Percentiles rank a stretch among this genome's conserved stretches.
phyloP scores from a whole-genome alignment of 768 basidiomycete genomes.

The Suillus bovinus region DNA sequence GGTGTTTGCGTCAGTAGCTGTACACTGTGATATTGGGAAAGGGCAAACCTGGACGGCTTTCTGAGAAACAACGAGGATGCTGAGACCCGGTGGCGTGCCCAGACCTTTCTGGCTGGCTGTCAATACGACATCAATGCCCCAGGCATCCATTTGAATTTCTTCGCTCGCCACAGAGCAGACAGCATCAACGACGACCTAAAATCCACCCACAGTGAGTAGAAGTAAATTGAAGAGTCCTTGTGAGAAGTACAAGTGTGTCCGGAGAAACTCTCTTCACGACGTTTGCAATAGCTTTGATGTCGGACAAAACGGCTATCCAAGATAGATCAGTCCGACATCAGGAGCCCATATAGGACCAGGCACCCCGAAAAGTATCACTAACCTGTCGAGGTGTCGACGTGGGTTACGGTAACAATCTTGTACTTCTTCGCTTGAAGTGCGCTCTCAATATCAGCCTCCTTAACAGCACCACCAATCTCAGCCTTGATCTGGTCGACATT shows the following conservation, averaged over 20 bases:
- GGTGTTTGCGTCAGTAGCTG: not conserved
- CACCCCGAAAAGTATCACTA: conserved; percentile 14
- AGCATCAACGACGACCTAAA: conserved; percentile 79
- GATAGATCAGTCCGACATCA: conserved; percentile 2
- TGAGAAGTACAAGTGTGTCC: conserved; percentile 64
- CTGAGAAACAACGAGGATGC: conserved; percentile 80
- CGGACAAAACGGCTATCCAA: conserved; percentile 73
- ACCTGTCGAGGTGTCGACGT: conserved; percentile 92
- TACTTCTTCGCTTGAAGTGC: conserved; percentile 80
- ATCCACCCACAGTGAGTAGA: not conserved
- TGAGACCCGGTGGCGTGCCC: conserved; percentile 89
- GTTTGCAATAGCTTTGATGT: conserved; percentile 74
- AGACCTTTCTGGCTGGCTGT: conserved; percentile 92
- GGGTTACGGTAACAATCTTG: conserved; percentile 91
- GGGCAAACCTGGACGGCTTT: conserved; percentile 64
- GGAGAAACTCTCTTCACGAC: conserved; percentile 78
- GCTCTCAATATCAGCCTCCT: conserved; percentile 55
- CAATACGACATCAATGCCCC: conserved; percentile 89
- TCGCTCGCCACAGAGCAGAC: conserved; percentile 97
- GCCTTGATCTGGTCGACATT: conserved; percentile 84
- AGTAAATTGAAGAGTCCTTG: not conserved
- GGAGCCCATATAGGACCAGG: not conserved
- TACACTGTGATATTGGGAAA: not conserved
- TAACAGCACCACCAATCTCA: conserved; percentile 73
- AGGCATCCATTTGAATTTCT: conserved; percentile 91